Base-by-base conservation (phyloP, 805 yeast genomes). In the Suhomyces sp. region DNA sequence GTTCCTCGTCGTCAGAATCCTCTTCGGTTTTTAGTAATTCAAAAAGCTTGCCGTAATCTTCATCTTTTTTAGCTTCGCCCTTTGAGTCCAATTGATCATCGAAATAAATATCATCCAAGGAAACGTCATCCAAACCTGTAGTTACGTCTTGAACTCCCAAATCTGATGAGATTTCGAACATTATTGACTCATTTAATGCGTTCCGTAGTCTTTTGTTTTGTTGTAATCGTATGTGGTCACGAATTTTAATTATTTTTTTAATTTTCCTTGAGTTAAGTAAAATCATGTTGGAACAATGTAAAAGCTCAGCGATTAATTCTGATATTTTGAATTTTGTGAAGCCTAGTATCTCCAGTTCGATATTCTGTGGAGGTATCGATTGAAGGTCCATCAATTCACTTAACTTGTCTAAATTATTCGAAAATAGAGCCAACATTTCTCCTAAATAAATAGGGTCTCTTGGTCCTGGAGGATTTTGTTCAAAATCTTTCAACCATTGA, bases 271-370 rank as follows among this genome's bases (percentile, higher is more conserved):
- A 88, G 56, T 91, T 93, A 46, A 93, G 72, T 13, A 88, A 70
- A 0, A 83, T 87, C 98, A 93, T 93, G 62, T 93, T 93, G n/a
- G 96, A 88, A 55, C 99, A 93, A 60, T 93, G 98, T 38, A 93
- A 70, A 25, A 93, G 70, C 53, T 93, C 99, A 0, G 98, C 98
- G 31, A 93, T 78, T 34, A 93, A 67, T 61, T 93, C 99, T 42
- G 95, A 81, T 16, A 93, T 76, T 53, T 88, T 86, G 63, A 93
- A 90, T 44, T 90, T 73, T 50, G 90, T 95, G 57, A 91, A 87
- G 0, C 98, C 98, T 15, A 93, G 64, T 2, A 93, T 88, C 50
- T 52, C 38, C n/a, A n/a, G n/a, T n/a, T n/a, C n/a, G n/a, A n/a
- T n/a, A 11, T 24, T 28, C 4, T 43, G 37, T 10, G 38, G 10